A percentile compares a stretch with the other conserved stretches of the same genome.
These are phyloP conservation scores for Rhodotorula sphaerocarpa DNA, from an alignment of 768 basidiomycete genomes.

Conservation along the genomic window DNA sequence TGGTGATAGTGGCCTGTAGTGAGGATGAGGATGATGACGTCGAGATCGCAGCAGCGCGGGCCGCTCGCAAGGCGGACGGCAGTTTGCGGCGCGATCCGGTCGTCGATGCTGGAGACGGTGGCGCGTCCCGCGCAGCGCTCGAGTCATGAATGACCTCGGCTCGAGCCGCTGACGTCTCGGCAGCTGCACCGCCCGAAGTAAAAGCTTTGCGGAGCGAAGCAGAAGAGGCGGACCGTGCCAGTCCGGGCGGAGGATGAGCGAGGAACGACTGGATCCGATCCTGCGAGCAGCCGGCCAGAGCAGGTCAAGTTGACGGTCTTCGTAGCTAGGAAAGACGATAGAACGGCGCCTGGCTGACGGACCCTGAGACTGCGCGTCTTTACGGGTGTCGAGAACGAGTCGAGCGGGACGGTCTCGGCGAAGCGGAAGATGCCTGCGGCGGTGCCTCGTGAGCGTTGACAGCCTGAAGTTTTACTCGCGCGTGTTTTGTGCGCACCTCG, in stretches of 20 bases:
- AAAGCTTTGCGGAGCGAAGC: constrained; percentile 2
- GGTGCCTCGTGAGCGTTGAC: too few species aligned
- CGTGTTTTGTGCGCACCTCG: background rate
- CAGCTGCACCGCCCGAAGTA: background rate
- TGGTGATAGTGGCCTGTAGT: too few species aligned
- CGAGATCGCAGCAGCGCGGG: background rate
- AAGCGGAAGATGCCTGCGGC: constrained; percentile 34
- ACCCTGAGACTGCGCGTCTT: constrained; percentile 27
- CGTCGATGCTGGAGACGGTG: background rate
- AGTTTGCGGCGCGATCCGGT: constrained; percentile 9
- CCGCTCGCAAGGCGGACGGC: constrained; percentile 16
- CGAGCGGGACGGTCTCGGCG: constrained; percentile 32
- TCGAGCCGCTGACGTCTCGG: background rate
- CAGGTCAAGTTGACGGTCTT: background rate
- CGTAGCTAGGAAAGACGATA: too few species aligned
- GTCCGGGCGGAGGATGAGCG: constrained; percentile 7
- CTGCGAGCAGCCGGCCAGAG: background rate
- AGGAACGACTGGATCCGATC: constrained; percentile 27
- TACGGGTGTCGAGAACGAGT: constrained; percentile 23
- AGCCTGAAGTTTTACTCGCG: too few species aligned
- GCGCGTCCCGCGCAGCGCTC: background rate
- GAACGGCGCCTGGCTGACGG: background rate
- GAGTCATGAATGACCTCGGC: too few species aligned
- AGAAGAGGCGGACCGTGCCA: constrained; percentile 1
- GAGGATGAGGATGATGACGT: background rate